phyloP scores from a whole-genome alignment of 306 rosid genomes.

The Arachis hypogaea region DNA sequence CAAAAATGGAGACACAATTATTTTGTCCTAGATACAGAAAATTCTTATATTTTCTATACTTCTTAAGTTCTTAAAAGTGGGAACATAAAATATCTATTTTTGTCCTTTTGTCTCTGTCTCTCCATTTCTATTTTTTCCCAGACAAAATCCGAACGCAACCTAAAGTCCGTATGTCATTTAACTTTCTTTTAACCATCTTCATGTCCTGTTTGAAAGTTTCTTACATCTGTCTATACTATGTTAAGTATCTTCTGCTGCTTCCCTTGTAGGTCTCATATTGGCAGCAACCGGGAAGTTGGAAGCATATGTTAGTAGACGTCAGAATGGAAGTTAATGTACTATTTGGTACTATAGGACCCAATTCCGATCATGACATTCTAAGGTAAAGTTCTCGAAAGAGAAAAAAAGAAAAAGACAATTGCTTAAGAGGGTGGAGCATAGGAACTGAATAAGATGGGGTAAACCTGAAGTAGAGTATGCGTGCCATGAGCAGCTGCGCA shows the following conservation, averaged over 20 bases:
- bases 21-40: too few relatives aligned
- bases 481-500: slow-evolving; percentile 6
- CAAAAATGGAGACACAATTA: not conserved
- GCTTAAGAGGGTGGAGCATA: not conserved
- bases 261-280: slow-evolving; percentile 77
- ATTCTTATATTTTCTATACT: too few relatives aligned
- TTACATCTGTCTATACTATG: slow-evolving; percentile 5
- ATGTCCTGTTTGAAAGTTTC: slow-evolving; percentile 6
- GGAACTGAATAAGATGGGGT: slow-evolving; percentile 31
- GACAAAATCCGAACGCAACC: not conserved
- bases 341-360: slow-evolving; percentile 6
- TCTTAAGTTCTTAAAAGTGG: too few relatives aligned
- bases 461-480: slow-evolving; percentile 19
- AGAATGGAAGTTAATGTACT: slow-evolving; percentile 59
- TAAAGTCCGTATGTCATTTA: slow-evolving; percentile 15
- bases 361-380: slow-evolving; percentile 23
- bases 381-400: slow-evolving; percentile 34
- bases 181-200: slow-evolving; percentile 4
- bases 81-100: too few relatives aligned
- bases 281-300: slow-evolving; percentile 86
- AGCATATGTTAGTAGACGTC: slow-evolving; percentile 53
- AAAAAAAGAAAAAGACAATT: not conserved
- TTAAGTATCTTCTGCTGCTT: slow-evolving; percentile 31
- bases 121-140: too few relatives aligned
- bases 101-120: too few relatives aligned